Conservation (phyloP, 768 basidiomycete genomes). For the Tricholoma bakamatsutake region DNA sequence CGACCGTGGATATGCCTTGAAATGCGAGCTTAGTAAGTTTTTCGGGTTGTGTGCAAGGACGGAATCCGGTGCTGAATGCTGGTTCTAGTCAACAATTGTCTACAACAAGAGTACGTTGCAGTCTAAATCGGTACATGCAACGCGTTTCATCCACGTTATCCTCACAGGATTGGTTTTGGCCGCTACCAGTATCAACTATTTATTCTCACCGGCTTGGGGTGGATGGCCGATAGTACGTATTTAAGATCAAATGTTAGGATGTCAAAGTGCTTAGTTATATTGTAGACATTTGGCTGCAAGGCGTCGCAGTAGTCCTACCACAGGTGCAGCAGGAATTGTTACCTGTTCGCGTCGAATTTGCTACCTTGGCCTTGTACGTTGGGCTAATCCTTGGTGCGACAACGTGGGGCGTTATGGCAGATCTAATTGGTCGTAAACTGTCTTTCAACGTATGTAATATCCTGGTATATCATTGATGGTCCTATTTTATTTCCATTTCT, state of each 20-base stretch:
- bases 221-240: slow-evolving; percentile 42
- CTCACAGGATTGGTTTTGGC: slow-evolving; percentile 41
- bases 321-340: slow-evolving; percentile 38
- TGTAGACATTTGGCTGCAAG: slow-evolving; percentile 41
- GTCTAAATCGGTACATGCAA: not conserved
- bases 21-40: slow-evolving; percentile 18
- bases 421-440: slow-evolving; percentile 40
- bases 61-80: not conserved
- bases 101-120: slow-evolving; percentile 37
- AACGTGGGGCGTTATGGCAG: slow-evolving; percentile 43
- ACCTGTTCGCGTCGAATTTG: slow-evolving; percentile 37
- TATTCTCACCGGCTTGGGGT: slow-evolving; percentile 39
- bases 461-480: not conserved
- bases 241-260: not conserved
- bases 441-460: slow-evolving; percentile 33
- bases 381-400: slow-evolving; percentile 46
- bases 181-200: slow-evolving; percentile 45
- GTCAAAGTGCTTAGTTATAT: not conserved
- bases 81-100: slow-evolving; percentile 36
- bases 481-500: not conserved
- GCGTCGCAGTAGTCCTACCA: slow-evolving; percentile 38
- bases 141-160: not conserved
- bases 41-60: no score
- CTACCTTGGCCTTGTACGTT: slow-evolving; percentile 40
- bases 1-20: slow-evolving; percentile 14